phyloP scores from a whole-genome alignment of 805 yeast species.

The Kodamaea kakaduensis region DNA sequence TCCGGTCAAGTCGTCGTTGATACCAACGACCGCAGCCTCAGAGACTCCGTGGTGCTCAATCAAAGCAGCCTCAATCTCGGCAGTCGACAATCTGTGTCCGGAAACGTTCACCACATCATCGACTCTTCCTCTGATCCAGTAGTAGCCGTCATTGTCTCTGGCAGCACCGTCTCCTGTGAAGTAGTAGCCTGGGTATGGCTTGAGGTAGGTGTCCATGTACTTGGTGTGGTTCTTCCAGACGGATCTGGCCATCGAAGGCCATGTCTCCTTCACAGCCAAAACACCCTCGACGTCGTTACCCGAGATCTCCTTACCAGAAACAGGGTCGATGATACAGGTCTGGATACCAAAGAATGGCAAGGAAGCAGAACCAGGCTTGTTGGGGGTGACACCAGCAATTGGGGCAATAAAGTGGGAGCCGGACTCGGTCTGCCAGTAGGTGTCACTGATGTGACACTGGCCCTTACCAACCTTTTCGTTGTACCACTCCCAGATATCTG shows the following conservation, averaged over 20 bases:
- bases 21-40: conserved; percentile 82
- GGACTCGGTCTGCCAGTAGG: conserved; percentile 88
- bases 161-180: conserved; percentile 92
- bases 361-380: conserved; percentile 83
- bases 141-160: conserved; percentile 77
- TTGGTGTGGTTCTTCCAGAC: conserved; percentile 75
- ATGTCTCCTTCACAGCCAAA: conserved; percentile 61
- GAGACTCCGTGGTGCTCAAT: conserved; percentile 67
- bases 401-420: conserved; percentile 80
- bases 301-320: conserved; percentile 60
- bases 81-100: conserved; percentile 84
- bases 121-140: conserved; percentile 83
- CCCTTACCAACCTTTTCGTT: conserved; percentile 66
- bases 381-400: conserved; percentile 69
- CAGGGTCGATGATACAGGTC: conserved; percentile 70
- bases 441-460: conserved; percentile 70
- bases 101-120: conserved; percentile 87
- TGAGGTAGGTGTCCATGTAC: conserved; percentile 75
- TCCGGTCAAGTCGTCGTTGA: conserved; percentile 79
- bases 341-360: conserved; percentile 82
- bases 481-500: conserved; percentile 88
- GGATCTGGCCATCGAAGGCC: conserved; percentile 87
- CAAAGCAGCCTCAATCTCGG: conserved; percentile 82
- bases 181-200: conserved; percentile 77
- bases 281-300: conserved; percentile 81